Evolutionary conservation across 495 filamentous ascomycete species (phyloP), one percentile per base, ranked within the genome.

Genomic region (Echria macrotheca): DNA sequence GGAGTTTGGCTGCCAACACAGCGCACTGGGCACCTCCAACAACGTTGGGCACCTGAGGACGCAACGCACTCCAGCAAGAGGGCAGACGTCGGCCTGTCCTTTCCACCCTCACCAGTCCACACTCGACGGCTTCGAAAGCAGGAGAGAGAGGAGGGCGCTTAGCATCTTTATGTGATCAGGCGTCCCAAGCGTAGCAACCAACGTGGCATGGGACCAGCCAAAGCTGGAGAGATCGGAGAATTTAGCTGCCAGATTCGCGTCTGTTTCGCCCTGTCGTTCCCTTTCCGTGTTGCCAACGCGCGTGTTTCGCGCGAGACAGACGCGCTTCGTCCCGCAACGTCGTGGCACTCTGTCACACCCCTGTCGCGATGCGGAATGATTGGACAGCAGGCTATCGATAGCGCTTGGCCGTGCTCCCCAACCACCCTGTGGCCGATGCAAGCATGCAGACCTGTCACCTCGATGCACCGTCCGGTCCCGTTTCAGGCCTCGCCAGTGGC

Each of bases 301-400:
- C 58, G 47, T 55, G 61, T 63, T 58, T 53, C 60, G 60, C 44
- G 57, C 52, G 46, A n/a, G 5, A 45, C 32, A 53, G 52, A 57
- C 57, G 54, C 53, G 50, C 43, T 29, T 47, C n/a, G n/a, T n/a
- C n/a, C n/a, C n/a, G n/a, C n/a, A n/a, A n/a, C n/a, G n/a, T n/a
- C n/a, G n/a, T n/a, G n/a, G n/a, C n/a, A n/a, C n/a, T n/a, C n/a
- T n/a, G n/a, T n/a, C n/a, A n/a, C n/a, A n/a, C n/a, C n/a, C n/a
- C n/a, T n/a, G 37, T 55, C 57, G 60, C 12, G 28, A 31, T 31
- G 28, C 28, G n/a, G n/a, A n/a, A n/a, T n/a, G n/a, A n/a, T n/a
- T n/a, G n/a, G n/a, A n/a, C 5, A 26, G 41, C 23, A 15, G 36
- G 54, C 48, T 65, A 63, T 65, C 62, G 62, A 65, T 65, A 65